These are phyloP conservation scores for Candida anglica DNA, from an alignment of 805 yeast genomes.

Conservation along the genomic window DNA sequence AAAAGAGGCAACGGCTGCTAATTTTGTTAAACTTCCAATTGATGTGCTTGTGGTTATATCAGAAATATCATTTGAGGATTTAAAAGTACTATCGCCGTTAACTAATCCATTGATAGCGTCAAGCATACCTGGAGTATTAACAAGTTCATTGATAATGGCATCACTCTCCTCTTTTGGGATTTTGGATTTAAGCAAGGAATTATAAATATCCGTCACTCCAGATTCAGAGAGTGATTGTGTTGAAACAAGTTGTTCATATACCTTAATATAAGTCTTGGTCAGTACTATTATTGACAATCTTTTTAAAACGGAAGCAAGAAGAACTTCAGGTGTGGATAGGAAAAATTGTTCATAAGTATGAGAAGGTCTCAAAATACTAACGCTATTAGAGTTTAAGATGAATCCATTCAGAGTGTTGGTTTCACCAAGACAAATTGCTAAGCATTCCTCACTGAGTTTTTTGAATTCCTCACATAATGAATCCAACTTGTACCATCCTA, in stretches of 20 bases:
- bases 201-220: conserved; percentile 19
- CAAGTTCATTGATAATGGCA: conserved; percentile 17
- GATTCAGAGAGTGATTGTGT: conserved; percentile 10
- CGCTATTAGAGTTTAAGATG: conserved; percentile 27
- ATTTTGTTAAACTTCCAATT: conserved; percentile 20
- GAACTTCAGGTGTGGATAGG: conserved; percentile 9
- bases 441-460: conserved; percentile 56
- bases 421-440: conserved; percentile 37
- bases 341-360: conserved; percentile 26
- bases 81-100: conserved; percentile 5
- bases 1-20: conserved; percentile 20
- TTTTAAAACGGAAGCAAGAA: conserved; percentile 16
- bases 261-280: conserved; percentile 21
- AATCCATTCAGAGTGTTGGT: conserved; percentile 3
- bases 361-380: conserved; percentile 27
- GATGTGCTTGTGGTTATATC: conserved; percentile 1
- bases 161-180: conserved; percentile 20
- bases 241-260: conserved; percentile 12
- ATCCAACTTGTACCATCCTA: conserved; percentile 67
- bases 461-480: conserved; percentile 69
- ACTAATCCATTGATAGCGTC: conserved; percentile 17
- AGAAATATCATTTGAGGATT: conserved; percentile 1
- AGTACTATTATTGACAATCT: conserved; percentile 23
- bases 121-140: conserved; percentile 20
- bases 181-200: conserved; percentile 18